Conservation (phyloP, 2,329 filamentous ascomycete genomes). For the Fusarium nisikadoi region DNA sequence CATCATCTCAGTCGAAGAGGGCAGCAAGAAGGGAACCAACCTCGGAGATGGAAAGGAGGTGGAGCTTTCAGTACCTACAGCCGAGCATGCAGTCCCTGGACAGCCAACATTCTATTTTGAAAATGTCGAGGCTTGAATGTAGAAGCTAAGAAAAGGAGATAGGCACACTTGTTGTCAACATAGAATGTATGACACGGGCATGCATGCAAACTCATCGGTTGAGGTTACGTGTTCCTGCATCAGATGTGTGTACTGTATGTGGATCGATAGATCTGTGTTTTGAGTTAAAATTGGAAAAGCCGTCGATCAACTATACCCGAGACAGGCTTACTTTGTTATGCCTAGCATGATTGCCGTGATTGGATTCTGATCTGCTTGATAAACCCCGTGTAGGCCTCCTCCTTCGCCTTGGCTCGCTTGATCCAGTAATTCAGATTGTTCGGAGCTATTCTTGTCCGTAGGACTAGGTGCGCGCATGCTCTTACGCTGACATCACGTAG, state of each 20-base stretch:
- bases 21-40: conserved; percentile 70
- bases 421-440: not conserved
- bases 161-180: conserved; percentile 10
- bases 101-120: conserved; percentile 85
- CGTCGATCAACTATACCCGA: conserved; percentile 20
- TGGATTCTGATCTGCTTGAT: conserved; percentile 11
- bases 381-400: conserved; percentile 1
- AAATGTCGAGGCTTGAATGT: conserved; percentile 69
- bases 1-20: conserved; percentile 77
- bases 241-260: conserved; percentile 18
- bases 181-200: conserved; percentile 16
- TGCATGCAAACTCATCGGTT: not conserved
- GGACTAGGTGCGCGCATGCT: not conserved
- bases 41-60: conserved; percentile 65
- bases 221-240: conserved; percentile 28
- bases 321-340: conserved; percentile 16
- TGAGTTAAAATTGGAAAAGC: conserved; percentile 19
- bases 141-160: not conserved
- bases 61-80: conserved; percentile 65
- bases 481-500: not conserved
- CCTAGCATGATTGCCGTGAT: not conserved
- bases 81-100: conserved; percentile 83
- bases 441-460: not conserved
- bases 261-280: conserved; percentile 17
- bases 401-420: not conserved